phyloP scores from a whole-genome alignment of 2,329 filamentous ascomycete species.

The Neofusicoccum parvum region DNA sequence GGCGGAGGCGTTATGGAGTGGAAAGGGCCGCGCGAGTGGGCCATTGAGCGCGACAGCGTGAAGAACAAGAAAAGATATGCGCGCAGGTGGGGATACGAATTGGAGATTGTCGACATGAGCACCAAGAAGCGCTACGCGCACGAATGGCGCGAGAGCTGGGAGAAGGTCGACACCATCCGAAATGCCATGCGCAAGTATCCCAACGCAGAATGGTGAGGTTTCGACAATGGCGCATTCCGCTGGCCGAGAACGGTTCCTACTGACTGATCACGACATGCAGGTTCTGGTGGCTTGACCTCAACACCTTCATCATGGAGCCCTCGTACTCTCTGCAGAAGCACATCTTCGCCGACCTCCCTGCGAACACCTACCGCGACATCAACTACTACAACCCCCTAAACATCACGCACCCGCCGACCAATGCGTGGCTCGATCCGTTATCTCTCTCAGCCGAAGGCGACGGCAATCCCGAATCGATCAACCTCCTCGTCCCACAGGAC shows the following conservation, averaged over 20 bases:
- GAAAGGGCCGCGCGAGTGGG: slow-evolving; percentile 97
- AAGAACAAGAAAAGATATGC: slow-evolving; percentile 93
- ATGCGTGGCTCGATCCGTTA: slow-evolving; percentile 73
- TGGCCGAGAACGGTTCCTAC: not conserved
- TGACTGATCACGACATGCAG: slow-evolving; percentile 50
- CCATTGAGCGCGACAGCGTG: slow-evolving; percentile 93
- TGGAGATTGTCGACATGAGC: slow-evolving; percentile 98
- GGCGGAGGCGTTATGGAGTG: slow-evolving; percentile 98
- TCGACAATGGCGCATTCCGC: no score
- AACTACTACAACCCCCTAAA: slow-evolving; percentile 95
- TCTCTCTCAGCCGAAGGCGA: slow-evolving; percentile 76
- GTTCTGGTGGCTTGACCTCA: slow-evolving; percentile 99
- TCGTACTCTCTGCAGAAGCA: slow-evolving; percentile 86
- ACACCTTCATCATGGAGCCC: slow-evolving; percentile 98
- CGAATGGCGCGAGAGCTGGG: slow-evolving; percentile 99
- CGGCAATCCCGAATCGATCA: slow-evolving; percentile 74
- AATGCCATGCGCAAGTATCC: slow-evolving; percentile 91
- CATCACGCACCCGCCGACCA: slow-evolving; percentile 78
- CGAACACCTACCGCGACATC: slow-evolving; percentile 88
- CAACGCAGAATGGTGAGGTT: slow-evolving; percentile 85
- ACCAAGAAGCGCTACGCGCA: slow-evolving; percentile 98
- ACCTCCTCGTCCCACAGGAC: slow-evolving; percentile 88
- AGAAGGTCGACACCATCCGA: slow-evolving; percentile 94
- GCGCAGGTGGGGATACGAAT: slow-evolving; percentile 85
- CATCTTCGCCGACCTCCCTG: slow-evolving; percentile 78